Conservation (phyloP, 2,329 filamentous ascomycete species). For the Alternaria infectoria region DNA sequence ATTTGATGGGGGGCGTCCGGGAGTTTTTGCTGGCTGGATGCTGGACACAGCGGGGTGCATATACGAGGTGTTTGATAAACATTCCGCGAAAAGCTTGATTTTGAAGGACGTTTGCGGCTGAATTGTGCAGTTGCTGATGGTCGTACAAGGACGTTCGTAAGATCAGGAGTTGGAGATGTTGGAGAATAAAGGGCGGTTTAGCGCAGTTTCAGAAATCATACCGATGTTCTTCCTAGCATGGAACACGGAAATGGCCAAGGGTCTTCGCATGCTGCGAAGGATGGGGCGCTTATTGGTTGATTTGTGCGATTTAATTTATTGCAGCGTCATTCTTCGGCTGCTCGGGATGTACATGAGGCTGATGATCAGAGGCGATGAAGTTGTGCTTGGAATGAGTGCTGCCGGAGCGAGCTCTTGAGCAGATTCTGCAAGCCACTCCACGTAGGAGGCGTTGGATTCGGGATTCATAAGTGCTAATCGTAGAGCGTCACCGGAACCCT, state of each 20-base stretch:
- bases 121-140: neutral
- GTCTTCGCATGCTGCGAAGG: neutral
- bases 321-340: neutral
- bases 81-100: conserved; percentile 2
- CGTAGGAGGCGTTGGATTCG: neutral
- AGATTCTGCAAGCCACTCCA: neutral
- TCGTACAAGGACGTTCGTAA: neutral
- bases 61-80: conserved; percentile 8
- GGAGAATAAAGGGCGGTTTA: neutral
- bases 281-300: neutral
- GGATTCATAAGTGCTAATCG: neutral
- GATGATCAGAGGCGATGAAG: neutral
- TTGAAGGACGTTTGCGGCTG: neutral
- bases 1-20: neutral
- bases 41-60: conserved; percentile 8
- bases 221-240: conserved; percentile 1
- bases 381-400: neutral
- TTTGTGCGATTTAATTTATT: neutral
- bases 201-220: conserved; percentile 13
- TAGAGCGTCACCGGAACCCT: neutral
- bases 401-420: neutral
- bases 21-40: neutral
- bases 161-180: neutral
- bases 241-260: neutral
- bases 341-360: neutral